Base-by-base conservation (phyloP, 2,329 filamentous ascomycete species). In the Neocucurbitaria cava region DNA sequence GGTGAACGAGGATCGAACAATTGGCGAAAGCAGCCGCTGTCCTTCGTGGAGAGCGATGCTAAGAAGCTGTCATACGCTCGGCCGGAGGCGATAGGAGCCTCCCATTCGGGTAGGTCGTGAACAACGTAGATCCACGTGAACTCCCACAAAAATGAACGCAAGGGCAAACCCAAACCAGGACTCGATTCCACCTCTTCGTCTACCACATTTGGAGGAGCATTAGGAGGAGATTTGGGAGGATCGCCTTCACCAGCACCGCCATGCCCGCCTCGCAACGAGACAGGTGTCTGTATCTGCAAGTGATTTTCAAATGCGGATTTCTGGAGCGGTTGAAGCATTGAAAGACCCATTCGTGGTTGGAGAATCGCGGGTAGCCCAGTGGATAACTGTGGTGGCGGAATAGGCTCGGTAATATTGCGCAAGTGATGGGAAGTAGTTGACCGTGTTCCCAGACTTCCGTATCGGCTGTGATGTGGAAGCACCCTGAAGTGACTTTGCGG, bases 231-330 rank as follows among this genome's bases (percentile, higher is more conserved):
- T n/a, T n/a, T n/a, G n/a, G n/a, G n/a, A n/a, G n/a, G n/a, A 30
- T 17, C 24, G 15, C 20, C 20, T 24, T 21, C 21, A 39, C 8
- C 17, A 13, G 23, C 57, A 20, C 57, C 58, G 11, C 62, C 61
- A 24, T n/a, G 45, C 17, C 62, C 61, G 23, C 61, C 61, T 38
- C 59, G 54, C 31, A 65, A 43, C n/a, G 50, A 57, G 8, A 53
- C 46, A 20, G 26, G 15, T 10, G 42, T 21, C 3, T 56, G 54
- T 35, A n/a, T 20, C 6, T 31, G 17, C 13, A 47, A n/a, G 10
- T 35, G 28, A 30, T 30, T n/a, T 38, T 40, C 31, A 35, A 39
- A 46, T 9, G 11, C 18, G 15, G 21, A 23, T 1, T 52, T 35
- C n/a, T n/a, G 20, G 2, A 51, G 46, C 24, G 40, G 15, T 46